These are phyloP conservation scores for Syncephalastrum monosporum DNA, from an alignment of 371 early-diverging fungal species.

Conservation along the genomic window DNA sequence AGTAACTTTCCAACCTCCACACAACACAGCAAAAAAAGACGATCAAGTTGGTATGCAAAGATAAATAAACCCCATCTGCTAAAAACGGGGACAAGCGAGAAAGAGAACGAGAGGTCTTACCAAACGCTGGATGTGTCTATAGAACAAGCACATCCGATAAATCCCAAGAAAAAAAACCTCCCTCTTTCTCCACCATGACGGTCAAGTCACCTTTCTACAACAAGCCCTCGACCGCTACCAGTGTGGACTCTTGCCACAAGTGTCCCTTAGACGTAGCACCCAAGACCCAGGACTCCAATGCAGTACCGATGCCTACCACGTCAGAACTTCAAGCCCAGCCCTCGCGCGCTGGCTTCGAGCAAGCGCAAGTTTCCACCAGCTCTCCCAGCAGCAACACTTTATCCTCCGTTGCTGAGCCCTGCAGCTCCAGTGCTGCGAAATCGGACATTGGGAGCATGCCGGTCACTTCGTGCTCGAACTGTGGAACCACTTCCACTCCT, in stretches of 20 bases:
- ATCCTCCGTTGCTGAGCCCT: constrained; percentile 41
- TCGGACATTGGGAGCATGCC: constrained; percentile 51
- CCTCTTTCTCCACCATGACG: constrained; percentile 32
- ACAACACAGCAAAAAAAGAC: too few relatives aligned
- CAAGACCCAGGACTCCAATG: constrained; percentile 20
- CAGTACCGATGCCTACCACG: constrained; percentile 18
- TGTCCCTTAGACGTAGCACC: constrained; percentile 35
- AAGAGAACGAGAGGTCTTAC: too few relatives aligned
- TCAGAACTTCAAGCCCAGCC: constrained; percentile 30
- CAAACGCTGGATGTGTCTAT: too few relatives aligned
- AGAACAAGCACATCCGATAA: too few relatives aligned
- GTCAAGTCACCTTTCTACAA: constrained; percentile 54
- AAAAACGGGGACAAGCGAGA: too few relatives aligned
- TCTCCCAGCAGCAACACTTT: constrained; percentile 42
- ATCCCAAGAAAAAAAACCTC: too few relatives aligned
- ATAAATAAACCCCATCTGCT: too few relatives aligned
- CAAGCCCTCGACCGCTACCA: constrained; percentile 52
- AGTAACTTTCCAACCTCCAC: too few relatives aligned
- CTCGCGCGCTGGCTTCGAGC: constrained; percentile 44
- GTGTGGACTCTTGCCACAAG: constrained; percentile 55
- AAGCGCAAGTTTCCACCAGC: constrained; percentile 28
- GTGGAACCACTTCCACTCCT: constrained; percentile 87
- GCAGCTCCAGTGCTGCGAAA: constrained; percentile 60
- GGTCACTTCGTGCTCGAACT: constrained; percentile 80
- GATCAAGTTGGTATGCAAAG: too few relatives aligned